Conservation (phyloP, 148 eudicot genomes). For the Mesembryanthemum crystallinum region DNA sequence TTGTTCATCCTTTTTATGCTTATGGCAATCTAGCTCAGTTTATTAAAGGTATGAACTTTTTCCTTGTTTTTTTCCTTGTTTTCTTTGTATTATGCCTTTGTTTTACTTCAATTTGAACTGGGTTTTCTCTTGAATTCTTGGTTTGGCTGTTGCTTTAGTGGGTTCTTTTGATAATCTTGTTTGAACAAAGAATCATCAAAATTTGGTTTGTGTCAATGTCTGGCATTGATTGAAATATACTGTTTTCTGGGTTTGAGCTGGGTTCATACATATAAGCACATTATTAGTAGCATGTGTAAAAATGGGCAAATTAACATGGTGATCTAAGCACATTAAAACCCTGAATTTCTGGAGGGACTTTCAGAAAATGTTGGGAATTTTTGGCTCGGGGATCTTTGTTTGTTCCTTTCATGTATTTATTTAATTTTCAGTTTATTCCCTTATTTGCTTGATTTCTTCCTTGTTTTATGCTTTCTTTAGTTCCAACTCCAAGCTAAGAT, state of each 20-base stretch:
- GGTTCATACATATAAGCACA: background rate
- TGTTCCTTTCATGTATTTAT: background rate
- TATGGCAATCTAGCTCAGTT: conserved; percentile 64
- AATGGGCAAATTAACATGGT: background rate
- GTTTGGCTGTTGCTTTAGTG: conserved; percentile 20
- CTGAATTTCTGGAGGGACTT: background rate
- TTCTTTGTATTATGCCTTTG: too few species aligned
- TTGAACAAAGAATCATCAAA: conserved; percentile 1
- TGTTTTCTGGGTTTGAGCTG: background rate
- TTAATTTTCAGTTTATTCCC: background rate
- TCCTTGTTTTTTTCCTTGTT: background rate
- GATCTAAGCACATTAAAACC: background rate
- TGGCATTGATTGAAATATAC: background rate
- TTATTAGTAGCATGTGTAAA: background rate
- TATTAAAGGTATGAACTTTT: conserved; percentile 52
- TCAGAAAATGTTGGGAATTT: conserved; percentile 9
- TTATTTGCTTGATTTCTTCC: conserved; percentile 10
- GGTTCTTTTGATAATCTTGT: conserved; percentile 14
- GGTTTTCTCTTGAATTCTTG: conserved; percentile 24
- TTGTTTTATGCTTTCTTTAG: conserved; percentile 14
- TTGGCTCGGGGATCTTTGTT: background rate
- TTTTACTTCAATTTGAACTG: conserved; percentile 13
- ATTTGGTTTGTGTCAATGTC: background rate
- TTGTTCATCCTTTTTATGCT: conserved; percentile 72
- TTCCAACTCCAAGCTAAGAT: conserved; percentile 18